Percentiles rank a stretch among this genome's conserved stretches.
Conservation (phyloP, 495 filamentous ascomycete species). For the Hypoxylon fragiforme region DNA sequence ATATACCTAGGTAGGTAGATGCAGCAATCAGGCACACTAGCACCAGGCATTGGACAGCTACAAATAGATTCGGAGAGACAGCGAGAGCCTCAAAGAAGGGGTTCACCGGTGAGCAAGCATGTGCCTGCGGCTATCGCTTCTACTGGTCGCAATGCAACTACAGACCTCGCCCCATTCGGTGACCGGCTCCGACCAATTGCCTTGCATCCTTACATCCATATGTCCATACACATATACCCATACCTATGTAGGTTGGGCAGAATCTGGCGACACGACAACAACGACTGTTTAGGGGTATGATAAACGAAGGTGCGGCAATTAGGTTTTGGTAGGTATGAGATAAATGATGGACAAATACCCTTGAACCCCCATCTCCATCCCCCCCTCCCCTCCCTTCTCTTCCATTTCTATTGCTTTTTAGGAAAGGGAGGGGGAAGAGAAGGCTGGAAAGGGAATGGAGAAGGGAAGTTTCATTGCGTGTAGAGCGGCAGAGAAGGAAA, state of each 20-base stretch:
- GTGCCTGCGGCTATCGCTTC: constrained; percentile 18
- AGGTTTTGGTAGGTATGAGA: no score
- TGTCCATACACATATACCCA: no score
- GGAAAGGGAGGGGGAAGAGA: constrained; percentile 9
- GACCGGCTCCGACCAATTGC: not conserved
- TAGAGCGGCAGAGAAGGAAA: constrained; percentile 24
- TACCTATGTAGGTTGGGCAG: not conserved
- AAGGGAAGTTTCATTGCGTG: no score
- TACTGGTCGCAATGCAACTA: constrained; percentile 46
- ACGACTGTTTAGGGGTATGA: constrained; percentile 19
- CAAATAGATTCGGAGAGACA: constrained; percentile 4
- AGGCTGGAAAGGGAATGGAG: no score
- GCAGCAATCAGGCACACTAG: constrained; percentile 5
- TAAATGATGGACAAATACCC: no score
- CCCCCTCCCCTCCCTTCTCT: no score
- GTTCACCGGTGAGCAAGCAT: constrained; percentile 30
- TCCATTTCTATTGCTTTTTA: not conserved
- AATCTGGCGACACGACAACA: constrained; percentile 12
- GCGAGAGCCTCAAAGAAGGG: constrained; percentile 24
- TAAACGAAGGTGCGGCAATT: constrained; percentile 23
- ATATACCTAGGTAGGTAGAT: no score
- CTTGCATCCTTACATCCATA: not conserved
- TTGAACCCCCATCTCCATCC: no score
- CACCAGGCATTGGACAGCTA: constrained; percentile 1
- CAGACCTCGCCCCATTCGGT: constrained; percentile 12